A percentile compares a stretch with the other conserved stretches of the same genome.
These are phyloP conservation scores for Aureococcus anophagefferens DNA, from an alignment of 108 stramenopile genomes.

Conservation along the genomic window DNA sequence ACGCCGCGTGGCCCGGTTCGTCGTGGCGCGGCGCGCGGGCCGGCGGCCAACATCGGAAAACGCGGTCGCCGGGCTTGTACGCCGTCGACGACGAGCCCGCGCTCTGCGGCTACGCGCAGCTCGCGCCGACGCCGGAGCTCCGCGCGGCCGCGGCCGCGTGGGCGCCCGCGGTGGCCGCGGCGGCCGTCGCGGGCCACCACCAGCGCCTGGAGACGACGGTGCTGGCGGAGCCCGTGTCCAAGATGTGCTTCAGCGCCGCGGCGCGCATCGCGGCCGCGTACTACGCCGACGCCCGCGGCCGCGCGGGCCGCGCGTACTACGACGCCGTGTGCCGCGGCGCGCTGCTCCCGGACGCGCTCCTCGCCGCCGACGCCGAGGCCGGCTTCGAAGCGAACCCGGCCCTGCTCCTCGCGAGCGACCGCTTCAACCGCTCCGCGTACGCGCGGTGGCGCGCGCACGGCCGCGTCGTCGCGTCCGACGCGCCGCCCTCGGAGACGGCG, in stretches of 20 bases:
- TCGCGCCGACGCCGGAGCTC: neutral
- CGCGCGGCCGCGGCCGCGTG: neutral
- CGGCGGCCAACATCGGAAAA: neutral
- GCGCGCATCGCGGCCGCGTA: neutral
- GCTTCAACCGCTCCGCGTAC: neutral
- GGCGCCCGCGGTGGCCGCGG: no score
- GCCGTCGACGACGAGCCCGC: neutral
- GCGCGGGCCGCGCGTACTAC: no score
- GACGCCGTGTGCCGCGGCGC: neutral
- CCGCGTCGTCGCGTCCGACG: no score
- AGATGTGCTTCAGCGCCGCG: neutral
- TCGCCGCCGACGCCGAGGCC: neutral
- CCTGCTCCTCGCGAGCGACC: neutral
- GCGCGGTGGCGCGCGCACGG: neutral
- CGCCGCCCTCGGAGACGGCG: no score
- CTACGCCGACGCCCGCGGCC: neutral
- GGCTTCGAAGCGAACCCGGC: neutral
- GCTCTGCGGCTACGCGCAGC: neutral
- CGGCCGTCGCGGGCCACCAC: neutral
- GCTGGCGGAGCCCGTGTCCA: neutral
- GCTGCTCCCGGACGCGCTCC: neutral
- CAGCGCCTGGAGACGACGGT: neutral
- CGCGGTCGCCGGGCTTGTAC: no score
- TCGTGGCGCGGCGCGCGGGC: neutral
- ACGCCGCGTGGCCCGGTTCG: neutral